A percentile compares a stretch with the other conserved stretches of the same genome.
These are phyloP conservation scores for Rhexocercosporidium sp. DNA, from an alignment of 2,329 filamentous ascomycete genomes.

Conservation along the genomic window DNA sequence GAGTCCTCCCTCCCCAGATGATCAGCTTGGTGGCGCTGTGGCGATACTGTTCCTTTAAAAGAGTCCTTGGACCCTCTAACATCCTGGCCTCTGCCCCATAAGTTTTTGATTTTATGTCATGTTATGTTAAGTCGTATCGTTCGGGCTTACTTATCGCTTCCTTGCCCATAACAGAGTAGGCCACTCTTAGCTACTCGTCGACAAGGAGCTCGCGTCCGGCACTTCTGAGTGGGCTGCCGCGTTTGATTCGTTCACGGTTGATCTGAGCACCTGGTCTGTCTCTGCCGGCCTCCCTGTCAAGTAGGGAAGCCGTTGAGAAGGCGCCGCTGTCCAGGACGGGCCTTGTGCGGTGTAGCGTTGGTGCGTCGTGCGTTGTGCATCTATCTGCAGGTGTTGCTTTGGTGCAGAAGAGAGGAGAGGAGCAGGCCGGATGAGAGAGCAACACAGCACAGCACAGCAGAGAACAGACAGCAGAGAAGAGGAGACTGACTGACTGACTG, in stretches of 20 bases:
- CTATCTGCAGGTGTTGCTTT: constrained; percentile 4
- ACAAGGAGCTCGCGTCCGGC: constrained; percentile 28
- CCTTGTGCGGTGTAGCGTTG: no score
- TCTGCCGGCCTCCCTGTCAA: constrained; percentile 6
- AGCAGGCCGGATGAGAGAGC: no score
- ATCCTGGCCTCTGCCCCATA: constrained; percentile 17
- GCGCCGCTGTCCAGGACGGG: constrained; percentile 12
- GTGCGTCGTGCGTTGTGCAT: constrained; percentile 9
- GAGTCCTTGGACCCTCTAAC: neutral
- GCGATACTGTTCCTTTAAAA: constrained; percentile 27
- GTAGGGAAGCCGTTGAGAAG: constrained; percentile 4
- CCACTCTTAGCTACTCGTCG: constrained; percentile 2
- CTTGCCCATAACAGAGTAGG: constrained; percentile 19
- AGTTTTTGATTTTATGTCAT: constrained; percentile 6
- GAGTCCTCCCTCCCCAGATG: neutral
- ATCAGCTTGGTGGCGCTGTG: constrained; percentile 21
- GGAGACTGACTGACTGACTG: neutral
- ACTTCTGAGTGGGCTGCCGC: constrained; percentile 30
- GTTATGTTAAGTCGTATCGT: constrained; percentile 24
- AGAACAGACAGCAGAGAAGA: neutral
- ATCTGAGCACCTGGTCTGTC: constrained; percentile 14
- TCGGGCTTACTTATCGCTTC: constrained; percentile 28
- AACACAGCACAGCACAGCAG: neutral
- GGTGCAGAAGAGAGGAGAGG: neutral
- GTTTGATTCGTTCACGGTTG: constrained; percentile 33